These are phyloP conservation scores for Penicillium expansum DNA, from an alignment of 2,329 filamentous ascomycete genomes.

Conservation along the genomic window DNA sequence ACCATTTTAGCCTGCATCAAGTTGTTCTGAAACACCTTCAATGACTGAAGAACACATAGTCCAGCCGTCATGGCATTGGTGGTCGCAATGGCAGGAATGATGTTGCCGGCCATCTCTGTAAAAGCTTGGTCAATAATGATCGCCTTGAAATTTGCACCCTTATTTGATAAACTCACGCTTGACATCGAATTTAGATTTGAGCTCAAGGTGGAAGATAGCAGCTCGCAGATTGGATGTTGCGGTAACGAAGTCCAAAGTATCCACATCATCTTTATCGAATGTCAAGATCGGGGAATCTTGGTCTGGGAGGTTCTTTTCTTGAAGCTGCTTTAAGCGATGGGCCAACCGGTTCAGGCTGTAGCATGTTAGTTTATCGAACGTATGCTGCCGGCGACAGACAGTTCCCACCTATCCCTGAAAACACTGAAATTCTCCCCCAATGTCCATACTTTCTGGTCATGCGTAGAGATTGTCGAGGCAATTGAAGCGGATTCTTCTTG, in stretches of 20 bases:
- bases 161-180: constrained; percentile 58
- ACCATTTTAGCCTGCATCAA: constrained; percentile 73
- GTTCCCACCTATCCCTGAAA: constrained; percentile 69
- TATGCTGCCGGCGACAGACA: background rate
- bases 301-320: constrained; percentile 48
- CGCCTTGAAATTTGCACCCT: background rate
- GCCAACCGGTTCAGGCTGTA: constrained; percentile 69
- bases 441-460: constrained; percentile 78
- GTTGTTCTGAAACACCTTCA: constrained; percentile 79
- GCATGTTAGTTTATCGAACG: constrained; percentile 10
- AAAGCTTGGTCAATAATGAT: constrained; percentile 7
- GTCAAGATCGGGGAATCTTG: constrained; percentile 59
- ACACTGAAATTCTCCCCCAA: constrained; percentile 78
- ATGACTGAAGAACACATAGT: constrained; percentile 85
- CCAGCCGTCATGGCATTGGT: constrained; percentile 96
- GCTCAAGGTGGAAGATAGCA: constrained; percentile 81
- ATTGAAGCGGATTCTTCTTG: constrained; percentile 53
- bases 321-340: constrained; percentile 66
- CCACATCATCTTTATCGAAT: constrained; percentile 96
- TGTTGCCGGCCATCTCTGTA: constrained; percentile 94
- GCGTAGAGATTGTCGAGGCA: constrained; percentile 54
- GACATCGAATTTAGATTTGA: constrained; percentile 89
- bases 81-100: constrained; percentile 96
- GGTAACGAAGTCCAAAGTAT: constrained; percentile 92
- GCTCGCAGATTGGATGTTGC: constrained; percentile 88